Percentiles rank a stretch among this genome's conserved stretches.
Conservation (phyloP, 2,329 filamentous ascomycete genomes). For the Ophiostoma novo-ulmi region DNA sequence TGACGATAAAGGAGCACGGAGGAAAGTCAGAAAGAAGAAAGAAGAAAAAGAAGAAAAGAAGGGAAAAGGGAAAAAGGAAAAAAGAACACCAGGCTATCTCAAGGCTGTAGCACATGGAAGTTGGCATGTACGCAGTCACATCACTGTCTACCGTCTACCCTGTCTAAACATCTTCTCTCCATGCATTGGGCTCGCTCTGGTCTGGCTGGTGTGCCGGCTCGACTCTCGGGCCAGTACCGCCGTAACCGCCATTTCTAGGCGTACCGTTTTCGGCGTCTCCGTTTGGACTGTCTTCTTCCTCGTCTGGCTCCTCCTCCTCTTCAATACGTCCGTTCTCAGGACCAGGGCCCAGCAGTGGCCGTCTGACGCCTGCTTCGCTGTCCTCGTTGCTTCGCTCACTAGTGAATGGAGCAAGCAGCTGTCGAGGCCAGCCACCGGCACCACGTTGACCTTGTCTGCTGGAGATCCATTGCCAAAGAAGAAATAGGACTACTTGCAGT, state of each 20-base stretch:
- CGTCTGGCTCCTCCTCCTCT: background rate
- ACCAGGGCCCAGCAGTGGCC: slow-evolving; percentile 10
- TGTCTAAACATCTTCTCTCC: slow-evolving; percentile 1
- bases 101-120: background rate
- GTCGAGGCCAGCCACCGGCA: slow-evolving; percentile 1
- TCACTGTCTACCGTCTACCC: too few species aligned
- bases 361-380: slow-evolving; percentile 4
- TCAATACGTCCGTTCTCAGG: background rate
- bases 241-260: slow-evolving; percentile 3
- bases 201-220: slow-evolving; percentile 12
- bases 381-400: background rate
- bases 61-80: background rate
- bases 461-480: slow-evolving; percentile 11
- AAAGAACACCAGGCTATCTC: background rate
- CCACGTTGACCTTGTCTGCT: background rate
- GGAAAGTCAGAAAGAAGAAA: background rate
- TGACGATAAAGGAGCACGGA: background rate
- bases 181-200: slow-evolving; percentile 7
- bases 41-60: background rate
- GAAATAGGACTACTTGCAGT: slow-evolving; percentile 46
- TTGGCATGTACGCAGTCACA: background rate
- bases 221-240: background rate
- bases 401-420: background rate
- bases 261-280: background rate
- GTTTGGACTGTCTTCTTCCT: background rate